A percentile compares a stretch with the other conserved stretches of the same genome.
These are phyloP conservation scores for Tolypocladium ophioglossoides DNA, from an alignment of 2,329 filamentous ascomycete species.

Conservation along the genomic window DNA sequence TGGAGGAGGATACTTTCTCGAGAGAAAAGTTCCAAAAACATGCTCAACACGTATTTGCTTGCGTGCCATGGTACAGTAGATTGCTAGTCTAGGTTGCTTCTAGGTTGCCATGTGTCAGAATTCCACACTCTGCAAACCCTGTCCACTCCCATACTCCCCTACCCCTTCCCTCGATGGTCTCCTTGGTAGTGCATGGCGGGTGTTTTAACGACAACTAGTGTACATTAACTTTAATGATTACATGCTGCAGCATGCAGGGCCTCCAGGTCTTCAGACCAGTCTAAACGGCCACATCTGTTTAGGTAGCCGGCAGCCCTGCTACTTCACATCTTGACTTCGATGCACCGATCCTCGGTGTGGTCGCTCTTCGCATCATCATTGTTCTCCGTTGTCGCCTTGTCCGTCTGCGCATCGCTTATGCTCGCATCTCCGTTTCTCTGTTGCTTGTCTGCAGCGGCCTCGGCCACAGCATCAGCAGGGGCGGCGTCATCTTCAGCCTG, in stretches of 20 bases:
- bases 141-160: background rate
- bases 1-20: background rate
- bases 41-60: conserved; percentile 1
- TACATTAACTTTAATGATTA: background rate
- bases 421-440: conserved; percentile 3
- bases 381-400: conserved; percentile 1
- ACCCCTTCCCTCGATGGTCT: background rate
- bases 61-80: conserved; percentile 3
- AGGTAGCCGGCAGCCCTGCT: background rate
- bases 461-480: background rate
- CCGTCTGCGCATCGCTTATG: conserved; percentile 6
- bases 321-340: conserved; percentile 1
- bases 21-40: background rate
- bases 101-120: conserved; percentile 8
- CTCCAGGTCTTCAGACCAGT: background rate
- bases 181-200: background rate
- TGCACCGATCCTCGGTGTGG: background rate
- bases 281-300: background rate
- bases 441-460: background rate
- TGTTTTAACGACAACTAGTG: background rate
- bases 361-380: background rate
- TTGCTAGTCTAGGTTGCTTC: conserved; percentile 7
- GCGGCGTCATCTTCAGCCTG: conserved; percentile 5
- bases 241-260: background rate
- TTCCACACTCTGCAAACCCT: conserved; percentile 6